phyloP scores from a whole-genome alignment of 345 rosid genomes.

The Geranium rotundifolium region DNA sequence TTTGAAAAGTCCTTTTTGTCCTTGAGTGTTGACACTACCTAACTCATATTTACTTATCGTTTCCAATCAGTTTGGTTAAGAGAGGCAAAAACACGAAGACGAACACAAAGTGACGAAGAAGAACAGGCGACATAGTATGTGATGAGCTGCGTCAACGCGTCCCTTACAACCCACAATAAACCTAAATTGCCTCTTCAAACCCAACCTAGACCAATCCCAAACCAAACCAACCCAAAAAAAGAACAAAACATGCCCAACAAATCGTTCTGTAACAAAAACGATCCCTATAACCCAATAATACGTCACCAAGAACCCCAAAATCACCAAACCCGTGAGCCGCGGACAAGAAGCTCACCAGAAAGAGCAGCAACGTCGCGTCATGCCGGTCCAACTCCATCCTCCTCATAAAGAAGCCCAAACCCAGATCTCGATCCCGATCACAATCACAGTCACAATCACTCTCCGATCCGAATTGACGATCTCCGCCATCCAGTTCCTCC shows the following conservation, averaged over 20 bases:
- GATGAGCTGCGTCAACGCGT: constrained; percentile 81
- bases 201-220: constrained; percentile 71
- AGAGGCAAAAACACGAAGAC: no score
- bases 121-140: no score
- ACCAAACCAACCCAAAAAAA: constrained; percentile 42
- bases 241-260: constrained; percentile 53
- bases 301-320: constrained; percentile 70
- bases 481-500: neutral
- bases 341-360: constrained; percentile 60
- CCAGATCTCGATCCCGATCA: neutral
- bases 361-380: constrained; percentile 59
- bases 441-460: neutral
- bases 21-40: no score
- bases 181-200: constrained; percentile 70
- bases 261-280: constrained; percentile 61
- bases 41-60: no score
- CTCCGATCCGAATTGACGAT: no score
- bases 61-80: no score
- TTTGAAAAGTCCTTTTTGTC: no score
- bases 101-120: no score
- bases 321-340: constrained; percentile 92
- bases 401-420: neutral
- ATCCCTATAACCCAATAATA: constrained; percentile 73
- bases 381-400: constrained; percentile 34
- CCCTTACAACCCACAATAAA: constrained; percentile 90